phyloP scores from a whole-genome alignment of 2,329 filamentous ascomycete genomes.

The Verticillium klebahnii region DNA sequence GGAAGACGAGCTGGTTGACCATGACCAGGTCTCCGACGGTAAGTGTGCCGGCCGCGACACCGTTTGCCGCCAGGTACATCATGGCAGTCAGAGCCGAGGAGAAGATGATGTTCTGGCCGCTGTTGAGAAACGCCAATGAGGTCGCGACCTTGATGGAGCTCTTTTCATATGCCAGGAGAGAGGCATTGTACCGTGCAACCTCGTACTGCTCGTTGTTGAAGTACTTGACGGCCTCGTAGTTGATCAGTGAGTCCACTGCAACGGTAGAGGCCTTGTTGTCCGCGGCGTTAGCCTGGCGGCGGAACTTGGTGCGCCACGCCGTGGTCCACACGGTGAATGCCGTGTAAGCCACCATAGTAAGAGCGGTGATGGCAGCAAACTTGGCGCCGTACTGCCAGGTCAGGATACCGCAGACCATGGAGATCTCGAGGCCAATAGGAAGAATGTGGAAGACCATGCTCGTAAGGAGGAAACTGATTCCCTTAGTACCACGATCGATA shows the following conservation, averaged over 20 bases:
- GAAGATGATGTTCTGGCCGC: constrained; percentile 95
- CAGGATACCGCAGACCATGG: constrained; percentile 91
- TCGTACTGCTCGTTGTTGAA: constrained; percentile 99
- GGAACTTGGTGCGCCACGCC: constrained; percentile 94
- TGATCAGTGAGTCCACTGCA: constrained; percentile 93
- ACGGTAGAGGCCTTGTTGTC: constrained; percentile 95
- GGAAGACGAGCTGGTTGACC: constrained; percentile 98
- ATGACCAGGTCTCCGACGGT: constrained; percentile 96
- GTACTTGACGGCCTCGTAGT: constrained; percentile 98
- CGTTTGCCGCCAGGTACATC: constrained; percentile 96
- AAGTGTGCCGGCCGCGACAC: constrained; percentile 73
- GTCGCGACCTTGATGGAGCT: constrained; percentile 97
- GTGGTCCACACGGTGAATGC: constrained; percentile 98
- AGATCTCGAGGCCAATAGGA: constrained; percentile 89
- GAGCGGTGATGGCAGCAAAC: constrained; percentile 84
- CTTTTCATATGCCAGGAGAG: constrained; percentile 80
- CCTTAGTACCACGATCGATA: constrained; percentile 95
- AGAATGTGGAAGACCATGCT: constrained; percentile 99
- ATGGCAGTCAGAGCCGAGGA: constrained; percentile 88
- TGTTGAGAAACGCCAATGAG: constrained; percentile 87
- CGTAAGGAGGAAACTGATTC: constrained; percentile 92
- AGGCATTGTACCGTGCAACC: constrained; percentile 82
- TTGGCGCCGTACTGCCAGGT: constrained; percentile 92
- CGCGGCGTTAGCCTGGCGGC: constrained; percentile 89
- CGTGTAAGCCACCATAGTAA: constrained; percentile 90